Base-by-base conservation (phyloP, 768 basidiomycete species). In the Amanita molliuscula region DNA sequence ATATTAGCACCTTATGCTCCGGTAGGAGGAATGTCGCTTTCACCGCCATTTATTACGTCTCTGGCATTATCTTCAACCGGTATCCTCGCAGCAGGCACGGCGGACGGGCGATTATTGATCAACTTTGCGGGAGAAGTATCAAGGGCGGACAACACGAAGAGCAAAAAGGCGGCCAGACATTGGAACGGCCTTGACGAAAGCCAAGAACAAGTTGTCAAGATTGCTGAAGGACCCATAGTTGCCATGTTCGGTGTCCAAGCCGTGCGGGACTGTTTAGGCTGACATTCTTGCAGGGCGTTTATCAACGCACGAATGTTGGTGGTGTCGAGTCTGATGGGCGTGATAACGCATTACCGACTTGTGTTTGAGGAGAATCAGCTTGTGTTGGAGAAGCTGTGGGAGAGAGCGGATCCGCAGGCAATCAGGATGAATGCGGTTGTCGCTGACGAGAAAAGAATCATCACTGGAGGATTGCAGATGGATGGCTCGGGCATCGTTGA, bases 171-270 rank as follows among this genome's bases (percentile, higher is more conserved):
- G n/a, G 69, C 69, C 31, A 76, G 79, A 51, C 84, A 78, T 57
- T 91, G 89, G 88, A 77, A 79, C 53, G 88, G 89, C 2, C 65
- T 89, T 20, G 69, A 71, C 43, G 62, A 60, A 21, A 70, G 74
- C 0, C 70, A 71, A 38, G 73, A 73, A 18, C 44, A 72, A 36
- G 57, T 75, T 25, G 54, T 66, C 37, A 75, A 80, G 50, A 69
- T 81, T 15, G 83, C 82, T 1, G 77, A 84, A 52, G 88, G 88
- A 0, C 88, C 88, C 20, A 67, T 91, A 25, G 84, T 86, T 40
- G 77, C 78, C 8, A 54, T 85, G 88, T 88, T 61, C 48, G 80
- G 58, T 28, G 25, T 34, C 33, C 45, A 21, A 42, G 44, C 16
- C 26, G 13, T n/a, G 28, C 16, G 51, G 20, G 15, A 37, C 50